phyloP scores from a whole-genome alignment of 108 stramenopile species.

The Skeletonema menzelii region DNA sequence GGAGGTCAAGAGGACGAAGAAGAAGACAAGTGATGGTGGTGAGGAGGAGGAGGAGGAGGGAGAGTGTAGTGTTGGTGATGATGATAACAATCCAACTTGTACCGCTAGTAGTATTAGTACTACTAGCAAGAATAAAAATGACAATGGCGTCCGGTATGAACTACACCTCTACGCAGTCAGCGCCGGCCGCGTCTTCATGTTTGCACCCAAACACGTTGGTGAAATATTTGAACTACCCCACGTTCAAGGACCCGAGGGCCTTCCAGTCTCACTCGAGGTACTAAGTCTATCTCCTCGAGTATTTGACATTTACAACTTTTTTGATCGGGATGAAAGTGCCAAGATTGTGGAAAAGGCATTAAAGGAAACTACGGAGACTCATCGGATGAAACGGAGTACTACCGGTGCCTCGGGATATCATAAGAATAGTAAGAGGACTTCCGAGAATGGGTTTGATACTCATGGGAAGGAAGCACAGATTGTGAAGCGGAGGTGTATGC shows the following conservation, averaged over 20 bases:
- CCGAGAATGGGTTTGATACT: slow-evolving; percentile 89
- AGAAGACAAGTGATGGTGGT: background rate
- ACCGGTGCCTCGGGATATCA: slow-evolving; percentile 71
- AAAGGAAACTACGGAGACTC: slow-evolving; percentile 65
- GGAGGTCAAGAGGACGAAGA: slow-evolving; percentile 17
- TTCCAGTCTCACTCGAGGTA: slow-evolving; percentile 70
- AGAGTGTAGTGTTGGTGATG: slow-evolving; percentile 9
- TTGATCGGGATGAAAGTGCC: slow-evolving; percentile 60
- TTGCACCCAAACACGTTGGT: slow-evolving; percentile 81
- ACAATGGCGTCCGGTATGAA: slow-evolving; percentile 6
- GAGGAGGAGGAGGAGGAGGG: slow-evolving; percentile 16
- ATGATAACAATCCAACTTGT: slow-evolving; percentile 29
- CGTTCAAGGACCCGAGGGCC: slow-evolving; percentile 47
- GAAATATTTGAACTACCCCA: slow-evolving; percentile 84
- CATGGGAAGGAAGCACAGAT: slow-evolving; percentile 66
- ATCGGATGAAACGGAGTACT: slow-evolving; percentile 74
- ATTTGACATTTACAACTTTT: slow-evolving; percentile 89
- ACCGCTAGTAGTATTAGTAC: background rate
- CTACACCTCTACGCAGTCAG: slow-evolving; percentile 82
- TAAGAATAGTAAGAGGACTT: slow-evolving; percentile 67
- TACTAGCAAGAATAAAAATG: too few species aligned
- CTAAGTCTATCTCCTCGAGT: slow-evolving; percentile 70
- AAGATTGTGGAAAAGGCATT: slow-evolving; percentile 70
- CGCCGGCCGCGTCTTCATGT: slow-evolving; percentile 86
- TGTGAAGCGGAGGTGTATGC: slow-evolving; percentile 58